phyloP scores from a whole-genome alignment of 2,329 filamentous ascomycete species.

The Penicillium sp. region DNA sequence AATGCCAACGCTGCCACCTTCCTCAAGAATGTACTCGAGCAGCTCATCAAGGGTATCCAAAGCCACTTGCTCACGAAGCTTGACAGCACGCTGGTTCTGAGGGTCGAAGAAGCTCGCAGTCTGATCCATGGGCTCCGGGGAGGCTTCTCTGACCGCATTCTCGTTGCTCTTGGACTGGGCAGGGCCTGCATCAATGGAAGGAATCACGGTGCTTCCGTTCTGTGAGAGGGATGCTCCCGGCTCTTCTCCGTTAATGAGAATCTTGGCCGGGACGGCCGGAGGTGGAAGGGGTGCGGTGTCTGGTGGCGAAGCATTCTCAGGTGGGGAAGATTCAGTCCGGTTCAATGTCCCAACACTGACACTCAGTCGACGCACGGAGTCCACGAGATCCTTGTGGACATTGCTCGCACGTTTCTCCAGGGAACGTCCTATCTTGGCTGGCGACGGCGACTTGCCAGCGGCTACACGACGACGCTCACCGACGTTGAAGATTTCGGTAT shows the following conservation, averaged over 20 bases:
- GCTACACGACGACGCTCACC: slow-evolving; percentile 84
- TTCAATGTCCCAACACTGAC: slow-evolving; percentile 37
- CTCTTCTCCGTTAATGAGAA: slow-evolving; percentile 60
- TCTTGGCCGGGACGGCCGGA: slow-evolving; percentile 51
- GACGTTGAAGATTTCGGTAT: slow-evolving; percentile 95
- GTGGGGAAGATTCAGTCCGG: slow-evolving; percentile 27
- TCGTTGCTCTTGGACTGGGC: slow-evolving; percentile 18
- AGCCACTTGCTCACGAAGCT: slow-evolving; percentile 86
- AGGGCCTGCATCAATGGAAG: slow-evolving; percentile 26
- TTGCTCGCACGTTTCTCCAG: slow-evolving; percentile 28
- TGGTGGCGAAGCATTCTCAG: slow-evolving; percentile 26
- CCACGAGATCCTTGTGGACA: slow-evolving; percentile 45
- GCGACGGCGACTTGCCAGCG: slow-evolving; percentile 53
- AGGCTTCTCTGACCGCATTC: slow-evolving; percentile 27
- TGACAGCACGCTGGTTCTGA: slow-evolving; percentile 76
- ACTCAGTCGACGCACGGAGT: slow-evolving; percentile 48
- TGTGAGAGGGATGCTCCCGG: slow-evolving; percentile 25
- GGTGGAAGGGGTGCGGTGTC: slow-evolving; percentile 40
- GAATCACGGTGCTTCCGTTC: slow-evolving; percentile 29
- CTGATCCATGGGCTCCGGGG: slow-evolving; percentile 70
- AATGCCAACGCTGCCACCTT: slow-evolving; percentile 87
- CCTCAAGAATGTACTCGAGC: slow-evolving; percentile 79
- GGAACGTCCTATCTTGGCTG: slow-evolving; percentile 18
- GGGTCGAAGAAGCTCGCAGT: slow-evolving; percentile 94
- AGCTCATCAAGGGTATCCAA: slow-evolving; percentile 91